phyloP scores from a whole-genome alignment of 805 yeast genomes.

The Danielia reshetovae region DNA sequence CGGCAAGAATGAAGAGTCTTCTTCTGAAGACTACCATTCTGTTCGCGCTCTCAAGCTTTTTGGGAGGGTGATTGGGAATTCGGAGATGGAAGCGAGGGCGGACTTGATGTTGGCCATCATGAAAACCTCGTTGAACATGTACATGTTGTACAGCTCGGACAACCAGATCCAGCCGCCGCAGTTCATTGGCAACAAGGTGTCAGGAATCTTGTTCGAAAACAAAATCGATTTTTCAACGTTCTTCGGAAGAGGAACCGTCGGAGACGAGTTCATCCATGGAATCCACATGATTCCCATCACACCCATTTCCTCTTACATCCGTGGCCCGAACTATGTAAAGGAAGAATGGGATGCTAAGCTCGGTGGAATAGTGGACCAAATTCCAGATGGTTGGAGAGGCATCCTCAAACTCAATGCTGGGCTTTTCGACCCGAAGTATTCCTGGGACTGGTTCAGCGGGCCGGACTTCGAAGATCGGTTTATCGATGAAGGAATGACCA shows the following conservation, averaged over 20 bases:
- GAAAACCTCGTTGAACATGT: constrained; percentile 49
- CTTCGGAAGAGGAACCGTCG: constrained; percentile 60
- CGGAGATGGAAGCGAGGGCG: constrained; percentile 50
- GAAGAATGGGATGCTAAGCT: constrained; percentile 63
- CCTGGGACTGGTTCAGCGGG: constrained; percentile 45
- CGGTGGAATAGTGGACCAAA: constrained; percentile 38
- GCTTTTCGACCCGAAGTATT: constrained; percentile 57
- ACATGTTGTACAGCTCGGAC: constrained; percentile 47
- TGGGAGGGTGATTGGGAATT: constrained; percentile 54
- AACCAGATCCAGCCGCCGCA: constrained; percentile 45
- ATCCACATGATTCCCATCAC: constrained; percentile 76
- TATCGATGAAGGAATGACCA: constrained; percentile 81
- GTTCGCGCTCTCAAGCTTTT: constrained; percentile 65
- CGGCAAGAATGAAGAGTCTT: constrained; percentile 73
- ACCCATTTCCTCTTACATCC: constrained; percentile 58
- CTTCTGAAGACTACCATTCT: constrained; percentile 72
- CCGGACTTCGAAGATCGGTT: constrained; percentile 48
- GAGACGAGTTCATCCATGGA: constrained; percentile 67
- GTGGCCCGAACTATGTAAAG: constrained; percentile 49
- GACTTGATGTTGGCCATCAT: constrained; percentile 59
- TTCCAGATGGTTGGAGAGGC: constrained; percentile 71
- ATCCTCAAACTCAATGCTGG: constrained; percentile 72
- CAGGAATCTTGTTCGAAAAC: constrained; percentile 70
- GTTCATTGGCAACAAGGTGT: constrained; percentile 54
- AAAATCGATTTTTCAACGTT: constrained; percentile 71